Evolutionary conservation across 768 basidiomycete genomes (phyloP), one percentile per base, ranked within the genome.

Genomic region (Kondoa subrosea): DNA sequence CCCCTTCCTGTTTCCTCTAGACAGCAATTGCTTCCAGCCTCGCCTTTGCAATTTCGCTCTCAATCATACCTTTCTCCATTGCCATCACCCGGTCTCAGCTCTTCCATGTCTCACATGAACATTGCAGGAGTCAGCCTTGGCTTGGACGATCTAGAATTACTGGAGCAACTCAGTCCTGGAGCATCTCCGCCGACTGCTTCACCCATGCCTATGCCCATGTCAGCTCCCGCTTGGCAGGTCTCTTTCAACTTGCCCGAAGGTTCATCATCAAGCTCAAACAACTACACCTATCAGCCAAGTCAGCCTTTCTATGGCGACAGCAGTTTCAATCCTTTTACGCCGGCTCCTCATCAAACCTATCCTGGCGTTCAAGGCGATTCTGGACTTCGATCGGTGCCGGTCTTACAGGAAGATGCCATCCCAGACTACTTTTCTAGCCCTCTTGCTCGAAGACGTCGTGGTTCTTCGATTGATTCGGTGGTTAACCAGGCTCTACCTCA

Each of bases 81-180:
- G 16, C 61, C 58, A 8, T 4, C 58, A 30, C 58, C 4, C 15
- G 8, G n/a, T 14, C 56, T 14, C 21, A 25, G 25, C 21, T 31
- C 58, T 4, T 27, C 21, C 12, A 12, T 25, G 8, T 31, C 21
- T 14, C 61, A 63, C n/a, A 21, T 30, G 29, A n/a, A 63, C 4
- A 16, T 63, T 12, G 16, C 61, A 16, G 61, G 61, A 27, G 61
- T 63, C 29, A n/a, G 30, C 61, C 27, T 63, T 32, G 61, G 61
- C 29, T 8, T 33, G 15, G 61, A 63, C 3, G 61, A 63, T 33
- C n/a, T 63, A 8, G 61, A 33, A 21, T 21, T 63, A 32, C 30
- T 63, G n/a, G 15, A 27, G 17, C n/a, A 63, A 27, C 61, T 63
- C 61, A 31, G 40, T 21, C 40, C 40, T 8, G 21, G 12, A 50